Evolutionary conservation across 768 basidiomycete species (phyloP), one percentile per base, ranked within the genome.

Genomic region (Trametes coccinea): DNA sequence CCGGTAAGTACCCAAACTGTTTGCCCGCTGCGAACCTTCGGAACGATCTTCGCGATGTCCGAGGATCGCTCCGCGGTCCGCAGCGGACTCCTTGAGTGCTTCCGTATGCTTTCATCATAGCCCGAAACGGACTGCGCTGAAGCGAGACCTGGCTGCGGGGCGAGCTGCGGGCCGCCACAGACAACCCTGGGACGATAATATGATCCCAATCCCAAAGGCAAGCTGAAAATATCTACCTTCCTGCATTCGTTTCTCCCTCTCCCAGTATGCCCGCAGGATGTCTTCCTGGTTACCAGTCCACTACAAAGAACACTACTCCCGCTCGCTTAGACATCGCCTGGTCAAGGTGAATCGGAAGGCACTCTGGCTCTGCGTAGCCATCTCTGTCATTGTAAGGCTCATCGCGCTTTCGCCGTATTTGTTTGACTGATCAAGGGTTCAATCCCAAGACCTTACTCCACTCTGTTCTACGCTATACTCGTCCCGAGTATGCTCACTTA

Each of bases 281-380:
- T 51, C 49, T n/a, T 51, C 57, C 49, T 59, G 57, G 57, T 40
- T 59, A 37, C 57, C 57, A 37, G 14, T 51, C 57, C 40, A 59
- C 50, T 17, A 14, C 41, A 50, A 51, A 41, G 57, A 59, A 31
- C 27, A 44, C n/a, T 59, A 43, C 14, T 31, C 57, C 11, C 57
- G 57, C 7, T 43, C 50, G 9, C 31, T 51, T 27, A 48, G 57
- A 34, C 40, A 43, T 47, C 49, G 57, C 5, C 13, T 30, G 10
- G 43, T 48, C 41, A 59, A 59, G 49, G 57, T 59, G 9, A 59
- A 51, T 40, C 57, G 57, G 30, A 51, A 37, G 40, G 57, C 37
- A 37, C 10, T 59, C 40, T 51, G 40, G 49, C 17, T 51, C 16
- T 40, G 30, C 5, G 1, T 59, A 1, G 40, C 50, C 2, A 10